A percentile compares a stretch with the other conserved stretches of the same genome.
Evolutionary conservation across 1,284 basidiomycete species (phyloP).

Genomic region (Wallemia hederae): DNA sequence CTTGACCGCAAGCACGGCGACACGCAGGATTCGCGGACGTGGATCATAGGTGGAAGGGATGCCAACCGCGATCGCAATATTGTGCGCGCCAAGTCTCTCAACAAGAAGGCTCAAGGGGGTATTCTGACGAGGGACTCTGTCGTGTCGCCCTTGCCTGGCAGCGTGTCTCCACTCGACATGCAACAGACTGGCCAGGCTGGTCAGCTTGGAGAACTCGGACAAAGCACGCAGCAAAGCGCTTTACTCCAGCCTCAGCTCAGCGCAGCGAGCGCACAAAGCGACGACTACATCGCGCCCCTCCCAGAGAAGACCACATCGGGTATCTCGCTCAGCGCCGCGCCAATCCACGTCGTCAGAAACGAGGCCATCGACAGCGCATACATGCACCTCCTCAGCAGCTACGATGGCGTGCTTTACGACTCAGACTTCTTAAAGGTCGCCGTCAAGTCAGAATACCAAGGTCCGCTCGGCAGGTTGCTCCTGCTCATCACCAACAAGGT

Average conservation of each 20-base stretch:
- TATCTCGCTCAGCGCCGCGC: background rate
- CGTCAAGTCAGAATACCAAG: conserved; percentile 83
- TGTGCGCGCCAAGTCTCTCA: conserved; percentile 24
- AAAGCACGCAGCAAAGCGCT: too few relatives aligned
- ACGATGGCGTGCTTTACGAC: conserved; percentile 81
- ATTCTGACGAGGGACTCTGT: conserved; percentile 14
- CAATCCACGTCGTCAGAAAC: background rate
- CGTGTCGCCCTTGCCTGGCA: conserved; percentile 1
- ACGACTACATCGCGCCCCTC: conserved; percentile 3
- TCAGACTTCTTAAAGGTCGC: conserved; percentile 75
- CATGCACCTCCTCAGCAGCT: conserved; percentile 44
- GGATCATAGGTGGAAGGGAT: conserved; percentile 81
- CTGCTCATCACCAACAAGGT: conserved; percentile 93
- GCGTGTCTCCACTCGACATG: too few relatives aligned
- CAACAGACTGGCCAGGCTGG: background rate
- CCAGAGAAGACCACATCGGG: conserved; percentile 1
- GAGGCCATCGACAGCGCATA: conserved; percentile 27
- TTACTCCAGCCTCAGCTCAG: too few relatives aligned
- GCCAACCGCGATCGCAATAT: conserved; percentile 44
- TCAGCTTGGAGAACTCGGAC: too few relatives aligned
- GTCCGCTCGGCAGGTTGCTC: conserved; percentile 63
- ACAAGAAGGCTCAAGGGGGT: conserved; percentile 18
- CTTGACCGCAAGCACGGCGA: conserved; percentile 67
- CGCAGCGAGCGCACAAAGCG: background rate
- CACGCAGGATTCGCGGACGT: conserved; percentile 73